Base-by-base conservation (phyloP, 2,329 filamentous ascomycete species). In the Colletotrichum sp. region DNA sequence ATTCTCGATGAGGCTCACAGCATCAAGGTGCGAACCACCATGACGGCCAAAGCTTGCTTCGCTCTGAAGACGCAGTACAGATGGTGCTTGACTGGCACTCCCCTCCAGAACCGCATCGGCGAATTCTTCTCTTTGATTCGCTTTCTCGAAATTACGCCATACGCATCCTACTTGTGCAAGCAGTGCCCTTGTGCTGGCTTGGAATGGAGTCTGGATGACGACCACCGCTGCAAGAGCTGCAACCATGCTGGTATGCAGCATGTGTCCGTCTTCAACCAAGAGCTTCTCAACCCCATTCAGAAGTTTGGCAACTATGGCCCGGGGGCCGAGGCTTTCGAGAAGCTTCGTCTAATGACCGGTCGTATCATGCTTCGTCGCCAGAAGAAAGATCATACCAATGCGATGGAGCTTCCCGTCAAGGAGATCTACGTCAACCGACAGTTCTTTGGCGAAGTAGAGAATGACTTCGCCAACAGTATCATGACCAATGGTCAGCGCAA, bases 351-450 rank as follows among this genome's bases (percentile, higher is more conserved):
- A 76, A 92, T 99, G 82, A 98, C 96, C 0, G 94, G 96, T 78
- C 93, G 95, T 32, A 96, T 99, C 84, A 99, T 99, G 97, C 89
- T 99, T 77, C 94, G 97, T 71, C 95, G 97, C 38, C 91, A 98
- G 84, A 99, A 99, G 88, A 94, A 94, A 79, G 96, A 99, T 81
- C 93, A 99, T 81, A 98, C 95, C 21, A 93, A 96, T 75, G 94
- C 96, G 0, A 98, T 99, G 96, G 97, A 99, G 82, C 90, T 99
- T 34, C 97, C 97, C 1, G 95, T 98, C 67, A 99, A 99, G 86
- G 95, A 98, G 81, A 93, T 99, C 68, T 92, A 95, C 73, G 93
- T 99, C 55, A 94, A 98, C 82, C 95, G 96, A 68, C 96, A 99
- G 83, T 99, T 98, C 85, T 99, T 99, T 81, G 96, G 96, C 66